Evolutionary conservation across 1,284 basidiomycete species (phyloP).

Genomic region (Heterobasidion occidentale): DNA sequence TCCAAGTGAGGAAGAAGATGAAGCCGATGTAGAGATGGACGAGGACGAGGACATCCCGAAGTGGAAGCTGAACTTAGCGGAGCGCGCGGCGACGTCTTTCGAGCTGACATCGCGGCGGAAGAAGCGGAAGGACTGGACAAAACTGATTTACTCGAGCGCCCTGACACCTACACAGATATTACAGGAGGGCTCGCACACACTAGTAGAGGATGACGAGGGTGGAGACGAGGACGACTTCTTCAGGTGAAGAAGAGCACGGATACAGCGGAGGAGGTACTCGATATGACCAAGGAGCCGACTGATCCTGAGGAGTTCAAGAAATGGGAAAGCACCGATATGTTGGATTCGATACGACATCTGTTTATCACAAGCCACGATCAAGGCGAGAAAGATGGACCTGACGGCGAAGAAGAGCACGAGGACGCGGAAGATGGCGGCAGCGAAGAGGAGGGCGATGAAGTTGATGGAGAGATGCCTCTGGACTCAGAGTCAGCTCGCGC

Average conservation of each 20-base stretch:
- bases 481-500: constrained; percentile 30
- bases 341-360: constrained; percentile 81
- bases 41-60: constrained; percentile 42
- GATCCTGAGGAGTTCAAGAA: constrained; percentile 46
- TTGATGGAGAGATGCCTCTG: constrained; percentile 16
- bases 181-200: not conserved
- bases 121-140: constrained; percentile 70
- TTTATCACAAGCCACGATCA: constrained; percentile 82
- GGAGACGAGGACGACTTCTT: constrained; percentile 69
- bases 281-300: constrained; percentile 61
- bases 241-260: constrained; percentile 37
- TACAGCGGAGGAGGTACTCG: constrained; percentile 45
- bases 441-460: constrained; percentile 25
- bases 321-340: constrained; percentile 81
- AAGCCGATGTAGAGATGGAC: constrained; percentile 33
- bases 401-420: constrained; percentile 35
- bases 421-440: constrained; percentile 38
- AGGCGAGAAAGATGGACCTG: constrained; percentile 23
- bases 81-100: constrained; percentile 49
- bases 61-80: constrained; percentile 76
- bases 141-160: constrained; percentile 75
- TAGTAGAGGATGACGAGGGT: constrained; percentile 29
- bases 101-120: constrained; percentile 33
- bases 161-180: constrained; percentile 71
- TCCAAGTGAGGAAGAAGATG: constrained; percentile 42